These are phyloP conservation scores for Salisapilia sapeloensis DNA, from an alignment of 352 stramenopile genomes.

Conservation along the genomic window DNA sequence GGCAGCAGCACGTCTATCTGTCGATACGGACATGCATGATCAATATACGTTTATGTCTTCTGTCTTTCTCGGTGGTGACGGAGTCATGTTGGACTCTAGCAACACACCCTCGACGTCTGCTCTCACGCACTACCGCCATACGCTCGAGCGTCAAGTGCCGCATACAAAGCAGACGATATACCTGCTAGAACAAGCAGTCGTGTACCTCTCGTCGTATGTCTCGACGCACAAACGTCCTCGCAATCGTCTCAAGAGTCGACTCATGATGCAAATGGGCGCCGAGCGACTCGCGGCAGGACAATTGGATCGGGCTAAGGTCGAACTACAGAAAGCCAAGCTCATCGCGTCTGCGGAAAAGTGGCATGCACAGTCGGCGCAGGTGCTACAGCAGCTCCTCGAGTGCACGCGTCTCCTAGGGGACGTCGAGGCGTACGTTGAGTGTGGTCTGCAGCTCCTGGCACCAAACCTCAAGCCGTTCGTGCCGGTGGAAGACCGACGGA, in stretches of 20 bases:
- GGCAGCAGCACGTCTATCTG: constrained; percentile 31
- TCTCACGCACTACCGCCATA: constrained; percentile 49
- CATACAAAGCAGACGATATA: constrained; percentile 61
- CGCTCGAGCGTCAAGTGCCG: constrained; percentile 30
- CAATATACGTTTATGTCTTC: constrained; percentile 64
- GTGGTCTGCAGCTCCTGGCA: constrained; percentile 57
- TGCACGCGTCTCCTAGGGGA: constrained; percentile 64
- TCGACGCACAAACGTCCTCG: constrained; percentile 44
- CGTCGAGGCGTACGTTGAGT: constrained; percentile 57
- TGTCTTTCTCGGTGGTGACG: constrained; percentile 48
- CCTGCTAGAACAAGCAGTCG: constrained; percentile 56
- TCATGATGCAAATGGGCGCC: constrained; percentile 53
- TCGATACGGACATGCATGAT: constrained; percentile 18
- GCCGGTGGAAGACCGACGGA: constrained; percentile 23
- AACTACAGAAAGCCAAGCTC: constrained; percentile 54
- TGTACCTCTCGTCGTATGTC: constrained; percentile 50
- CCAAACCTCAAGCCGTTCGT: constrained; percentile 58
- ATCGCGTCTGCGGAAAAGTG: constrained; percentile 44
- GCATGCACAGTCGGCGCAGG: constrained; percentile 53
- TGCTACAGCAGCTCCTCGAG: constrained; percentile 53
- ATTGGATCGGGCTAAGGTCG: constrained; percentile 36
- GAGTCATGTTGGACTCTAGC: constrained; percentile 27
- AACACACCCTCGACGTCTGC: constrained; percentile 27
- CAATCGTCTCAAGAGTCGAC: constrained; percentile 51
- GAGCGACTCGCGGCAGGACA: constrained; percentile 56